Evolutionary conservation across 495 filamentous ascomycete genomes (phyloP), one percentile per base, ranked within the genome.

Genomic region (Hypoxylon rickii): DNA sequence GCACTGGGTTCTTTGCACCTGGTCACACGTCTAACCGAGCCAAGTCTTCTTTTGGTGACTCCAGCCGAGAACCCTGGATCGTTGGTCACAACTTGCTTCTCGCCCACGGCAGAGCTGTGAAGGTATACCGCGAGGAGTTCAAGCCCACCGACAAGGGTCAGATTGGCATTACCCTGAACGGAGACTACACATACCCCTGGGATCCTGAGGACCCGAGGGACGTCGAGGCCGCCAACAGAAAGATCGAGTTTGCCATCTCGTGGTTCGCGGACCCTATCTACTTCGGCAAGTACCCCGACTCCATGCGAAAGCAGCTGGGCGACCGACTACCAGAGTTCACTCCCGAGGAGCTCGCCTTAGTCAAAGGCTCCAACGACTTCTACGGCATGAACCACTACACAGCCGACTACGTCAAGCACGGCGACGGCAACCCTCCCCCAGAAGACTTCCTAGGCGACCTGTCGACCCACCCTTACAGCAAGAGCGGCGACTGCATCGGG

Each of bases 351-450:
- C 65, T 79, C 6, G 83, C 81, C 2, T 77, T 90, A 6, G 83
- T 90, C 36, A 78, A 86, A 44, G 87, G 86, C 33, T 88, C 84
- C 68, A 90, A 89, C 66, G 86, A 90, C 72, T 90, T 90, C 69
- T 89, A 90, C 71, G 87, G 88, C 57, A 89, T 90, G 87, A 90
- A 90, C 77, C 87, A 89, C 76, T 90, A 91, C 77, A 89, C 87
- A 47, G 85, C 87, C 63, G 87, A 89, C 79, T 92, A 86, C 75
- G 85, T 91, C 74, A 85, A 83, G 67, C 85, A 89, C 73, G 83
- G 84, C 69, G 75, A 75, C 8, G 73, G 77, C 32, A 67, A 75
- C 22, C 68, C 87, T 2, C 79, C 83, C 0, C 66, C 69, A 19
- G 78, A 87, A 41, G 88, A 92, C 70, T 84, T 84, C 73, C 76